Base-by-base conservation (phyloP, 2,329 filamentous ascomycete genomes). In the Hymenoscyphus scutula region DNA sequence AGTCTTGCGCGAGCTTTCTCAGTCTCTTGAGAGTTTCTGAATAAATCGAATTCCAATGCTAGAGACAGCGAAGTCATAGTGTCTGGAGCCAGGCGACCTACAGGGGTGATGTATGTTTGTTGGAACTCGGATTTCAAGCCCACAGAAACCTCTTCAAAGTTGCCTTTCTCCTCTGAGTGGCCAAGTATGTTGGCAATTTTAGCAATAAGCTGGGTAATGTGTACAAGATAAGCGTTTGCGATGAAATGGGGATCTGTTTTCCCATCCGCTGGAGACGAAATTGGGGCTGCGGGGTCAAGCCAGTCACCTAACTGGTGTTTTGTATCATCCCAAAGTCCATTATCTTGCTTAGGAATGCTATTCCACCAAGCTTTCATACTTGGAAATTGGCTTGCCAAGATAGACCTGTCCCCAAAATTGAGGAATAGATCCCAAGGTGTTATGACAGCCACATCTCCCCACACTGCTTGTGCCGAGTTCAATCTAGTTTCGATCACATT, bases 241-340 rank as follows among this genome's bases (percentile, higher is more conserved):
- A 82, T 78, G 1, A 80, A 73, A 2, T 73, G 71, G 0, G 74
- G 70, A 41, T 77, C 72, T 0, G 80, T 82, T 0, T 74, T 76
- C 0, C 77, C 78, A 17, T 69, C 69, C 2, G 73, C 76, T 0
- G 80, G 75, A 8, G 76, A 67, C 0, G 78, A 72, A 0, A 76
- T 73, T 0, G 80, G 79, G 0, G 80, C 75, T 3, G 74, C 74
- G 0, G 81, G 81, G 60, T 81, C 80, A 1, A 82, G 74, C 80
- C 80, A 82, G 64, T 82, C 81, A 32, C 78, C 74, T 38, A 75
- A 76, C 62, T 82, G 79, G 53, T 72, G 73, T 10, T 63, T 62
- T 29, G 66, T 68, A 4, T 71, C 72, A 53, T 76, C 68, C 80
- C 80, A 82, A 0, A 82, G 71, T 1, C 76, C 37, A 17, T 75